Evolutionary conservation across 1,139 yeast genomes (phyloP).

Genomic region (Pichia sp.): DNA sequence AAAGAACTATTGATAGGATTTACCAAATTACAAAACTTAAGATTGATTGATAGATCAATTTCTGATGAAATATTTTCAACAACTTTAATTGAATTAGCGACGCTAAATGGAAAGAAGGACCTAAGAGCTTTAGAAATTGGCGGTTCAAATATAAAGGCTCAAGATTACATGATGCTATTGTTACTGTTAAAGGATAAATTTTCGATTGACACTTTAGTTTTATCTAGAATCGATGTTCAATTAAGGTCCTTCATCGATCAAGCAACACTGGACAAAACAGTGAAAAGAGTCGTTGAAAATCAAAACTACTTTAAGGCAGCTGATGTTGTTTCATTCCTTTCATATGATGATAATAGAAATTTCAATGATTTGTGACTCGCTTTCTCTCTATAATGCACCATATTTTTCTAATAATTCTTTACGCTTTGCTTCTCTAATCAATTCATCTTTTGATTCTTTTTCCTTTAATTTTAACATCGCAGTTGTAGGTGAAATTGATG

Average conservation of each 20-base stretch:
- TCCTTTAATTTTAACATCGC: conserved; percentile 41
- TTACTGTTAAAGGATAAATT: conserved; percentile 3
- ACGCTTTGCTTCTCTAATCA: conserved; percentile 30
- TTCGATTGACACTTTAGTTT: neutral
- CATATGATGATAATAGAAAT: neutral
- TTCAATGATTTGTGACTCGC: neutral
- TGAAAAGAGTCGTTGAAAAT: neutral
- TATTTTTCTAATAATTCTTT: conserved; percentile 36
- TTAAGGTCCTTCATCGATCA: neutral
- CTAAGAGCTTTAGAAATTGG: conserved; percentile 3
- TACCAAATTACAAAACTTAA: neutral
- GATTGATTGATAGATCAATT: neutral
- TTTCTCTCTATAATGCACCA: conserved; percentile 27
- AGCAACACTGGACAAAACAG: neutral
- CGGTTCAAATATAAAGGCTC: neutral
- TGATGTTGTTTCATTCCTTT: neutral
- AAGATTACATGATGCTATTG: neutral
- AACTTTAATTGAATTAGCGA: conserved; percentile 4
- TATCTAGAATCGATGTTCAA: neutral
- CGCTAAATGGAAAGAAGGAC: neutral
- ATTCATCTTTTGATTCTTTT: conserved; percentile 31
- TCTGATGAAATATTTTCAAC: neutral
- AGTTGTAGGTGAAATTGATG: conserved; percentile 59
- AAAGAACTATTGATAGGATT: neutral
- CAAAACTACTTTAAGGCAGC: neutral